Evolutionary conservation across 805 yeast genomes (phyloP), one percentile per base, ranked within the genome.

Genomic region (Myxozyma sirexii): DNA sequence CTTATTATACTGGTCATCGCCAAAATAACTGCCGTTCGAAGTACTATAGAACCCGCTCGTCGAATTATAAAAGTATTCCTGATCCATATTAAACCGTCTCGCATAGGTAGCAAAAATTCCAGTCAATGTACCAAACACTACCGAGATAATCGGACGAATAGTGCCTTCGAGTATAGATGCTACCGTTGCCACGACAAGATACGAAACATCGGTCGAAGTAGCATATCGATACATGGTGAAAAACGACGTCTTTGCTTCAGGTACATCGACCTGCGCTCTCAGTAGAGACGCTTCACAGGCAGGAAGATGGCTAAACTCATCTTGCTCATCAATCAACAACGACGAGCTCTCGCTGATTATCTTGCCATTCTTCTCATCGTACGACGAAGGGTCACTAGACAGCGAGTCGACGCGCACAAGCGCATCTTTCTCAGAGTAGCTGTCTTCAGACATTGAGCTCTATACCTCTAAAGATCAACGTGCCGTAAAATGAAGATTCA

Each of bases 151-250:
- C 13, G 79, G 79, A 53, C 76, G 56, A 6, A 75, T 73, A 8
- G 72, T 76, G n/a, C 79, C 79, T 8, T 73, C 73, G 3, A 71
- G 71, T 10, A 73, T 67, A 1, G 80, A 68, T 51, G 70, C 67
- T 27, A 69, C 38, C 10, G 51, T 44, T 4, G 56, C 56, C 10
- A 57, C 6, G 8, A 53, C 12, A 15, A 60, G 35, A 27, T 58
- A 13, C 7, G 21, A 3, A 17, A 41, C 38, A 56, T 60, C 64
- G 12, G 33, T 4, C 21, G 27, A 6, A n/a, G 58, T 57, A 10
- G 64, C 63, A 55, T 58, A 60, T 29, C 64, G 49, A 41, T 57
- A 60, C 56, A 60, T 29, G 1, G 51, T 35, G 17, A 60, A 48
- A 35, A 54, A 60, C 29, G 58, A 45, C 13, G 41, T 49, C 35